Evolutionary conservation across 441 rosid genomes (phyloP), one percentile per base, ranked within the genome.

Genomic region (Corymbia citriodora): DNA sequence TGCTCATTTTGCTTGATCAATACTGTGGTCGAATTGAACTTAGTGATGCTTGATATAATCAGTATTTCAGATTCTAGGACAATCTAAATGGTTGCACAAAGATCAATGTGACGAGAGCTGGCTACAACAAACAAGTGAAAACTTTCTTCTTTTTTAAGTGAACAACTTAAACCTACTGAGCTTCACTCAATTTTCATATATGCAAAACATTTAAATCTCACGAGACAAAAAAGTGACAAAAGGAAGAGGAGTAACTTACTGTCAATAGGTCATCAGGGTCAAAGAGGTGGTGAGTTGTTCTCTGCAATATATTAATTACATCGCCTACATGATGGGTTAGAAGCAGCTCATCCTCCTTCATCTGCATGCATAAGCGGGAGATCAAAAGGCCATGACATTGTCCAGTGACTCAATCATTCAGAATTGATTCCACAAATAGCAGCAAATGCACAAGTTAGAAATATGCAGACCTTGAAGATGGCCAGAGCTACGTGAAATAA

Each of bases 401-500:
- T 55, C 89, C 29, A 14, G 63, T 88, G 33, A 54, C 15, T 50
- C 14, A 10, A 29, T 31, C 45, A 85, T 86, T 57, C 52, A 72
- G 45, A 87, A 63, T 33, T 52, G 88, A 91, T 19, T 50, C 12
- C 86, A 59, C 83, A 15, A 83, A 82, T 27, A 40, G 59, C 86
- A 89, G 87, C 87, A 72, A 8, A 36, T 87, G 63, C 40, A 49
- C 25, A 55, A 89, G n/a, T 9, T 45, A 92, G 65, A 61, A 87
- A 90, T 79, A 89, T 54, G 59, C 33, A 91, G 90, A 97, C 99
- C 99, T 97, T 98, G 91, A 98, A 97, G 90, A 98, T 95, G 61
- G 99, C 99, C 95, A 98, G 95, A 92, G 99, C 99, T 90, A 95
- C 98, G 92, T 98, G 98, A 92, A 98, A 98, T 48, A 98, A 94